phyloP scores from a whole-genome alignment of 179 eudicot species.

The Heliamphora pulchella region DNA sequence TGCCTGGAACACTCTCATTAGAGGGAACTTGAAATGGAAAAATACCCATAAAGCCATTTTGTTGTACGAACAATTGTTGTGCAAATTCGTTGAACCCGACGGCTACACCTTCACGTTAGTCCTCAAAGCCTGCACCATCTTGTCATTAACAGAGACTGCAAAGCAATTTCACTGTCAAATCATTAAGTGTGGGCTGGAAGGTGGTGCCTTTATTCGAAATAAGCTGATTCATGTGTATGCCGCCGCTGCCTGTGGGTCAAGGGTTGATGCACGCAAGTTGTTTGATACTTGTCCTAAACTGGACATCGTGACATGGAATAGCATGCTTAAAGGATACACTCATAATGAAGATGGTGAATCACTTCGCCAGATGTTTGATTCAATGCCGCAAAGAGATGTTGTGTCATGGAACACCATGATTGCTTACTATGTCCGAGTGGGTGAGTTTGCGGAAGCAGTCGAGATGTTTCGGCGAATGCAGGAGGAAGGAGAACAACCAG shows the following conservation, averaged over 20 bases:
- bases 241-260: not conserved
- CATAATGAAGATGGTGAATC: not conserved
- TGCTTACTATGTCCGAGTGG: conserved; percentile 7
- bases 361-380: not conserved
- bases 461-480: conserved; percentile 19
- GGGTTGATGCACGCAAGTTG: conserved; percentile 18
- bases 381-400: conserved; percentile 19
- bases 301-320: conserved; percentile 21
- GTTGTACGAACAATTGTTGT: conserved; percentile 9
- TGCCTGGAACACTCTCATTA: conserved; percentile 19
- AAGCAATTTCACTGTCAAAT: conserved; percentile 20
- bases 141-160: not conserved
- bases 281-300: conserved; percentile 18
- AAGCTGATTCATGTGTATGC: conserved; percentile 23
- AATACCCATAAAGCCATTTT: conserved; percentile 13
- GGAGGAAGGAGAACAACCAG: conserved; percentile 11
- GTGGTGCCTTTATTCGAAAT: conserved; percentile 7
- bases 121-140: conserved; percentile 20
- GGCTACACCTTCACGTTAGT: conserved; percentile 16
- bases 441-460: conserved; percentile 10
- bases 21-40: conserved; percentile 13
- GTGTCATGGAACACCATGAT: conserved; percentile 26
- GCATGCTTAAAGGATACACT: conserved; percentile 23
- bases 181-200: conserved; percentile 15
- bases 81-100: conserved; percentile 13